Base-by-base conservation (phyloP, 176 grass and related monocot species). In the Rhynchospora tenuis region DNA sequence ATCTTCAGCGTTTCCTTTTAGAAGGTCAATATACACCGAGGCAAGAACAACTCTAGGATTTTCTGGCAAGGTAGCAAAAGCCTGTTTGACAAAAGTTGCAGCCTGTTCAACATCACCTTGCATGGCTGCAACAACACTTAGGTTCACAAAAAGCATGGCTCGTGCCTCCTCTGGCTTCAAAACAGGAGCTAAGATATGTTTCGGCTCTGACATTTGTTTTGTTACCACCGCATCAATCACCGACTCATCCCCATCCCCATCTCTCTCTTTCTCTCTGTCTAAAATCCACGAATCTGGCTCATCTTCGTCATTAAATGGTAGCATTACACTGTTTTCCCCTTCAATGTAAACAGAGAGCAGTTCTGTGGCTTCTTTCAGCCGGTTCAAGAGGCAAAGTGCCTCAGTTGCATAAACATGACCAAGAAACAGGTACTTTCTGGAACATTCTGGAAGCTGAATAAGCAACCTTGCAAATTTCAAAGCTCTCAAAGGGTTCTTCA, bases 21-120 rank as follows among this genome's bases (percentile, higher is more conserved):
- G 85, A 90, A 99, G 93, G 83, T 99, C 96, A 79, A 99, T 62
- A 86, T 93, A 99, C 19, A 95, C 59, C 47, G 89, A 86, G 52
- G 91, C 91, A 60, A 99, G 88, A 72, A 95, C 47, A 82, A 87
- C 91, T 82, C 90, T 89, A 26, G 92, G 85, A 56, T 88, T 91
- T 78, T 92, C 81, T 68, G 94, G 94, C 72, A 92, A 58, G 27
- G 78, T 57, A 66, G 72, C 61, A 22, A 88, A 64, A 87, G 88
- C 92, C 46, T 90, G 89, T 56, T 80, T 91, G 58, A 91, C 83
- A 64, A 94, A 85, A 78, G 84, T 71, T 46, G 51, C 84, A 28
- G 94, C 92, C 79, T 89, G 92, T 38, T 94, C 94, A 54, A 90
- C 52, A 61, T 94, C 87, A 62, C 94, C 92, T 83, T 94, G 94